phyloP scores from a whole-genome alignment of 108 stramenopile genomes.

The Nitzschia putrida region DNA sequence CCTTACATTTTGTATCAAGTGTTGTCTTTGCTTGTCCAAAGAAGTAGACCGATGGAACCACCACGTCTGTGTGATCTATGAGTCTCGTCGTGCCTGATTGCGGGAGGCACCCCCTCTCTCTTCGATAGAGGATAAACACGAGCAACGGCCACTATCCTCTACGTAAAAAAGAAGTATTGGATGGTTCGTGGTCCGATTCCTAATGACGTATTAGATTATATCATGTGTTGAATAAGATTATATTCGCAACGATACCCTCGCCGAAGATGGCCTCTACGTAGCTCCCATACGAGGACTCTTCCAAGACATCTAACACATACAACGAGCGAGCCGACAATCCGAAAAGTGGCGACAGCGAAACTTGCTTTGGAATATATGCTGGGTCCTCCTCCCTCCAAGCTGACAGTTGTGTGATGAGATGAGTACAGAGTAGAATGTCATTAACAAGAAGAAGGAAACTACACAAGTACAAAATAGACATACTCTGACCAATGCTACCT shows the following conservation, averaged over 20 bases:
- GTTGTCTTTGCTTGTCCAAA: no score
- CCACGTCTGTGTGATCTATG: no score
- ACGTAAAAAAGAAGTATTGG: background rate
- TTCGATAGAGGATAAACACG: background rate
- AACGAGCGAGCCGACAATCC: background rate
- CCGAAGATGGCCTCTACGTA: background rate
- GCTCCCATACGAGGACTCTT: background rate
- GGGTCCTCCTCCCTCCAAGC: background rate
- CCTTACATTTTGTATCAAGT: no score
- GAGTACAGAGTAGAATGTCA: no score
- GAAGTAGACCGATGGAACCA: no score
- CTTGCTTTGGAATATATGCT: background rate
- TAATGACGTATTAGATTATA: conserved; percentile 21
- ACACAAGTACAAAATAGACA: no score
- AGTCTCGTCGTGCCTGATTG: no score
- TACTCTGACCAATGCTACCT: no score
- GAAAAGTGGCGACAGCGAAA: background rate
- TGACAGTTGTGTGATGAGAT: background rate
- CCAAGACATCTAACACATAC: background rate
- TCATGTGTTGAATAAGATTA: background rate
- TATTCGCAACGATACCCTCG: conserved; percentile 1
- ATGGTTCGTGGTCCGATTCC: conserved; percentile 6
- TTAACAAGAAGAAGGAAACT: no score
- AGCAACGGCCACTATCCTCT: conserved; percentile 12
- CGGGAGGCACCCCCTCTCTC: no score